Conservation (phyloP, 1,284 basidiomycete genomes). For the Malassezia brasiliensis region DNA sequence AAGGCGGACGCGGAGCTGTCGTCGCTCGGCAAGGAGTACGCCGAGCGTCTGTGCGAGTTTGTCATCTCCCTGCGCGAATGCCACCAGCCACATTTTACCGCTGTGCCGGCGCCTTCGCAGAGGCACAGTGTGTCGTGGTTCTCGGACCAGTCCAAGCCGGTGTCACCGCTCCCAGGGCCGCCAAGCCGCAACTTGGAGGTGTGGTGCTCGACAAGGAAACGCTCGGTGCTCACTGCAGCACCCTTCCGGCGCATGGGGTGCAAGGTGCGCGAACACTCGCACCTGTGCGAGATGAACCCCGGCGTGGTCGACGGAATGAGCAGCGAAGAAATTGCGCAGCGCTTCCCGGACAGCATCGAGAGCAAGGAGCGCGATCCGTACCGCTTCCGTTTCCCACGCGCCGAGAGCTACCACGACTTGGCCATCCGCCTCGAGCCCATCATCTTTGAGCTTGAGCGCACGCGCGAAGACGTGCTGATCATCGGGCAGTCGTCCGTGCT, state of each 20-base stretch:
- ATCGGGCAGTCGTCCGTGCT: constrained; percentile 86
- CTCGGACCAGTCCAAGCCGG: neutral
- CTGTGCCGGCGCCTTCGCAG: constrained; percentile 38
- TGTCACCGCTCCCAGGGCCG: neutral
- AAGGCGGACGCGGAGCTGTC: constrained; percentile 96
- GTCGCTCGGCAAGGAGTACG: constrained; percentile 87
- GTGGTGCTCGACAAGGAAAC: constrained; percentile 87
- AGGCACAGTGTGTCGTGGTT: constrained; percentile 16
- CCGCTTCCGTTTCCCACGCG: constrained; percentile 59
- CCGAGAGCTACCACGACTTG: constrained; percentile 72
- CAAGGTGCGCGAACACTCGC: constrained; percentile 76
- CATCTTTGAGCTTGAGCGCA: constrained; percentile 71
- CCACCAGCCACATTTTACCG: neutral
- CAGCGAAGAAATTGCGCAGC: constrained; percentile 75
- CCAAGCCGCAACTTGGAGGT: constrained; percentile 55
- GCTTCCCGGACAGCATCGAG: constrained; percentile 88
- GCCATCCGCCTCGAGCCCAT: constrained; percentile 59
- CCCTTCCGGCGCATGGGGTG: constrained; percentile 66
- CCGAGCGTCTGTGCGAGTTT: constrained; percentile 55
- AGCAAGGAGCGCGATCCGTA: constrained; percentile 87
- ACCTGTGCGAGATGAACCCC: constrained; percentile 96
- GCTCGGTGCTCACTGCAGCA: constrained; percentile 90
- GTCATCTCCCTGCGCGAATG: constrained; percentile 34
- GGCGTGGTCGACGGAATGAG: constrained; percentile 71
- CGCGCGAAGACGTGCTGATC: constrained; percentile 59